These are phyloP conservation scores for Lodderomyces pseudojiufengensis DNA, from an alignment of 1,139 yeast species.

Conservation along the genomic window DNA sequence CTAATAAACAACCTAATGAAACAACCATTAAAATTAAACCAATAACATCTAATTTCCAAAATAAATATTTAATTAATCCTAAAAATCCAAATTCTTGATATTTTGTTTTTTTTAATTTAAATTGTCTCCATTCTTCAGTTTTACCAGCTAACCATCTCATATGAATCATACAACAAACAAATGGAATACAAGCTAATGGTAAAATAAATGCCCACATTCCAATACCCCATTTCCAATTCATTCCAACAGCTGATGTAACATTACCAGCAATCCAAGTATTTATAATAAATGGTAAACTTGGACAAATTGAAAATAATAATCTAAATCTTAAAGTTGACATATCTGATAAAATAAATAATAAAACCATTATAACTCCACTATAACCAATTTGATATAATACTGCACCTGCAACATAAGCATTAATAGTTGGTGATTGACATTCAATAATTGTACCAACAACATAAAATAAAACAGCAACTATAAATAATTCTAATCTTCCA, in stretches of 20 bases:
- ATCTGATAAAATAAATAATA: conserved; percentile 61
- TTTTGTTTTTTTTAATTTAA: conserved; percentile 21
- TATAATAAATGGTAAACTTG: conserved; percentile 67
- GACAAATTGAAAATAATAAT: conserved; percentile 56
- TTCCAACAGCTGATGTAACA: conserved; percentile 31
- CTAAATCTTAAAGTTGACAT: conserved; percentile 70
- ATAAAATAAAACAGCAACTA: conserved; percentile 56
- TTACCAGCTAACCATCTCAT: conserved; percentile 35
- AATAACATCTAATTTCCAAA: conserved; percentile 35
- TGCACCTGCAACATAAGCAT: conserved; percentile 70
- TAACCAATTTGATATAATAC: conserved; percentile 69
- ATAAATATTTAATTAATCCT: conserved; percentile 23
- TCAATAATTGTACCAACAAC: conserved; percentile 68
- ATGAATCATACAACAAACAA: conserved; percentile 27
- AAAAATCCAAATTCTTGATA: conserved; percentile 22
- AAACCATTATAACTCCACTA: conserved; percentile 56
- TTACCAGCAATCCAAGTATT: conserved; percentile 76
- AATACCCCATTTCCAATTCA: conserved; percentile 47
- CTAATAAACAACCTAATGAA: conserved; percentile 34
- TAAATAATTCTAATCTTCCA: conserved; percentile 60
- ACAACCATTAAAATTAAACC: conserved; percentile 30
- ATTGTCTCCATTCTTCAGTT: conserved; percentile 31
- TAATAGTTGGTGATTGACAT: conserved; percentile 62
- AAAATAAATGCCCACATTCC: conserved; percentile 42
- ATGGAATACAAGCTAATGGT: conserved; percentile 35